phyloP scores from a whole-genome alignment of 2,329 filamentous ascomycete species.

The Penicillium decumbens region DNA sequence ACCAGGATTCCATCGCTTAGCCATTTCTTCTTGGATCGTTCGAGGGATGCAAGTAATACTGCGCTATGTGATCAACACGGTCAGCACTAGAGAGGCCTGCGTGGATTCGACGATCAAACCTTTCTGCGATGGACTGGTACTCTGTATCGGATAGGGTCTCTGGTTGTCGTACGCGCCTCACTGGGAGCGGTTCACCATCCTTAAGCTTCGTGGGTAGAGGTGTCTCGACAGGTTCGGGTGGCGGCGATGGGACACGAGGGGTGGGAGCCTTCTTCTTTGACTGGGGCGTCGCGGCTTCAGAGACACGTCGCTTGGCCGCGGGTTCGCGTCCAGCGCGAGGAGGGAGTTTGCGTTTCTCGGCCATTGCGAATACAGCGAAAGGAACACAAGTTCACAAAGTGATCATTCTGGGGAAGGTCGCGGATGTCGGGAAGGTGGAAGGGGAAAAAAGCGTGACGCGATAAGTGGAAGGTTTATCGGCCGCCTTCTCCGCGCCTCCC shows the following conservation, averaged over 20 bases:
- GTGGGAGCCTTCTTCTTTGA: constrained; percentile 37
- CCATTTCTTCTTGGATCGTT: constrained; percentile 58
- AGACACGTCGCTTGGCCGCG: constrained; percentile 41
- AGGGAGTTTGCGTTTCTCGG: constrained; percentile 43
- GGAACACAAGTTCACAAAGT: background rate
- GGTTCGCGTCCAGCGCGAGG: constrained; percentile 44
- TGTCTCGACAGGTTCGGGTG: constrained; percentile 33
- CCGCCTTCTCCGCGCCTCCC: constrained; percentile 9
- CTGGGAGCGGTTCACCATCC: constrained; percentile 53
- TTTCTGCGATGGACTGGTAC: constrained; percentile 58
- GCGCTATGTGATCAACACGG: constrained; percentile 39
- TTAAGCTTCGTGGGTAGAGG: constrained; percentile 51
- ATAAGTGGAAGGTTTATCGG: constrained; percentile 16
- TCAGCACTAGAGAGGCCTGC: background rate
- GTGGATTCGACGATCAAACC: constrained; percentile 33
- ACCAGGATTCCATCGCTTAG: constrained; percentile 52
- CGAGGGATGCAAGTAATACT: constrained; percentile 54
- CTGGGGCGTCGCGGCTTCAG: constrained; percentile 36
- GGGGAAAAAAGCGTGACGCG: constrained; percentile 20
- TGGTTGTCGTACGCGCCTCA: constrained; percentile 49
- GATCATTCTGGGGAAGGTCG: background rate
- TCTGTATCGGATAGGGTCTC: constrained; percentile 47
- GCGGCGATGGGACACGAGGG: constrained; percentile 27
- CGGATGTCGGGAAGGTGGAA: constrained; percentile 13
- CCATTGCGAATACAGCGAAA: constrained; percentile 25